phyloP scores from a whole-genome alignment of 768 basidiomycete species.

The Pleurotus djamor region DNA sequence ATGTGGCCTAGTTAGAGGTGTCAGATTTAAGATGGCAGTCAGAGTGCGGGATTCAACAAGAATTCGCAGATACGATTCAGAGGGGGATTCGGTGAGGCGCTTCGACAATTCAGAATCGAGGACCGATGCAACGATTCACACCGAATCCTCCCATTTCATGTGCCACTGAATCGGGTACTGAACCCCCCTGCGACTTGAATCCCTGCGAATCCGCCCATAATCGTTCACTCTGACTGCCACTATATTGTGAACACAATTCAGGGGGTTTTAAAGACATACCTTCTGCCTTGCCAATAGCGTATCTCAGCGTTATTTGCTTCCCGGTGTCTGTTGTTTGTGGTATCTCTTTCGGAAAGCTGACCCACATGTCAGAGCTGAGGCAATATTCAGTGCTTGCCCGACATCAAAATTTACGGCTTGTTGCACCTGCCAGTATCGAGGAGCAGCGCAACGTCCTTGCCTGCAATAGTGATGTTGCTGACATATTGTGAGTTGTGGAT shows the following conservation, averaged over 20 bases:
- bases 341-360: slow-evolving; percentile 43
- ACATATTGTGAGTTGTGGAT: slow-evolving; percentile 75
- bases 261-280: slow-evolving; percentile 32
- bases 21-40: too few species aligned
- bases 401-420: not conserved
- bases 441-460: slow-evolving; percentile 53
- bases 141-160: too few species aligned
- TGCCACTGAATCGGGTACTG: too few species aligned
- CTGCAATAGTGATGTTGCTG: slow-evolving; percentile 67
- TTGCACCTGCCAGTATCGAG: slow-evolving; percentile 77
- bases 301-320: slow-evolving; percentile 51
- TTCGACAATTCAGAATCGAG: too few species aligned
- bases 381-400: too few species aligned
- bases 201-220: too few species aligned
- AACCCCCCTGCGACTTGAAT: too few species aligned
- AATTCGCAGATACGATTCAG: too few species aligned
- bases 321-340: slow-evolving; percentile 56
- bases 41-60: too few species aligned
- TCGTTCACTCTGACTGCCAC: too few species aligned
- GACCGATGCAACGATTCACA: too few species aligned
- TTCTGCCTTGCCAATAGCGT: slow-evolving; percentile 66
- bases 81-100: too few species aligned
- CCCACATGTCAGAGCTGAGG: slow-evolving; percentile 77
- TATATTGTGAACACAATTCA: not conserved
- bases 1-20: slow-evolving; percentile 44